Conservation (phyloP, 768 basidiomycete species). For the Rhodotorula babjevae region DNA sequence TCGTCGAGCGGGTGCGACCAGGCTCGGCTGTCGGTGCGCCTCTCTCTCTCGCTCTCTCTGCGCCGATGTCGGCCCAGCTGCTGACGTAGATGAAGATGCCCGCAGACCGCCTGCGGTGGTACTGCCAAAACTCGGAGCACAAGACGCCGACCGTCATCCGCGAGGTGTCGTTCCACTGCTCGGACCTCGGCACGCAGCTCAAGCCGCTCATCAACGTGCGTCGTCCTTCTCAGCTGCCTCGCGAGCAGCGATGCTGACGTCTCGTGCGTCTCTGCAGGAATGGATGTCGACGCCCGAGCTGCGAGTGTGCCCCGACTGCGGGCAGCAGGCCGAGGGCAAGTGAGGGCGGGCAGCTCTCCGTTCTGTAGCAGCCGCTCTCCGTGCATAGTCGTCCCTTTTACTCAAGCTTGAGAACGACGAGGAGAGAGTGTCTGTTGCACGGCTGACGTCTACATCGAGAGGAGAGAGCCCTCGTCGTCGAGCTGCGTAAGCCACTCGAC, state of each 20-base stretch:
- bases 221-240: not conserved
- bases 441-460: conserved; percentile 14
- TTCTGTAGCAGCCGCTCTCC: too few species aligned
- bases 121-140: conserved; percentile 64
- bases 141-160: conserved; percentile 65
- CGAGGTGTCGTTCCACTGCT: conserved; percentile 79
- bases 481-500: conserved; percentile 67
- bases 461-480: conserved; percentile 59
- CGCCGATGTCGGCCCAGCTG: too few species aligned
- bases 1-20: conserved; percentile 80
- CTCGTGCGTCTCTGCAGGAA: conserved; percentile 46
- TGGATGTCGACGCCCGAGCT: conserved; percentile 68
- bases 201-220: conserved; percentile 69
- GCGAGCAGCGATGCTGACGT: fast-evolving
- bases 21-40: conserved; percentile 64
- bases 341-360: conserved; percentile 40
- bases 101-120: conserved; percentile 86
- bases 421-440: not conserved
- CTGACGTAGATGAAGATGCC: not conserved
- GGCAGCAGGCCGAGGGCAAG: conserved; percentile 59
- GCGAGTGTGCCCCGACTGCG: conserved; percentile 69
- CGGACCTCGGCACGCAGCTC: conserved; percentile 85
- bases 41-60: not conserved
- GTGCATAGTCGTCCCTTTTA: too few species aligned
- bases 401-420: too few species aligned